Percentiles rank a stretch among this genome's conserved stretches.
Evolutionary conservation across 2,329 filamentous ascomycete species (phyloP).

Genomic region (Phyllosticta citrichinensis): DNA sequence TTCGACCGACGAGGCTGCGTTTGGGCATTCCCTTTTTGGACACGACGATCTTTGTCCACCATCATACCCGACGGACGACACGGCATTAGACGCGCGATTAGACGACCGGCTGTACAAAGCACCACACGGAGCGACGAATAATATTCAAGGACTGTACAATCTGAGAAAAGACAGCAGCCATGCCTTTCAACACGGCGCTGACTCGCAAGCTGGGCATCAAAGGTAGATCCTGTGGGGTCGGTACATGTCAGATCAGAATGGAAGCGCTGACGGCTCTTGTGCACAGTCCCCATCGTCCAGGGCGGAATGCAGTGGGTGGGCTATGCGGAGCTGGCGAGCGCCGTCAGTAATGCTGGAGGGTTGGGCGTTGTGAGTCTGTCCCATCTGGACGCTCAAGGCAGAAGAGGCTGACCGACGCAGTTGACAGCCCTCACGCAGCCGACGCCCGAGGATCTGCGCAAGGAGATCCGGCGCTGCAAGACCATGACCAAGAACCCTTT

Average conservation of each 20-base stretch:
- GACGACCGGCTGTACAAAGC: background rate
- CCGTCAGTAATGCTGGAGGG: conserved; percentile 59
- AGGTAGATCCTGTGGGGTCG: conserved; percentile 31
- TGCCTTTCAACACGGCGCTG: conserved; percentile 56
- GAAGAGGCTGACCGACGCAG: conserved; percentile 14
- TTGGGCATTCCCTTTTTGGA: background rate
- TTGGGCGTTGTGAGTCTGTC: conserved; percentile 50
- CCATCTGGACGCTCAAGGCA: background rate
- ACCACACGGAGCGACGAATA: background rate
- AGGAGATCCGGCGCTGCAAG: conserved; percentile 82
- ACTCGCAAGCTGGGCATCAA: conserved; percentile 51
- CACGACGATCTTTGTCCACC: background rate
- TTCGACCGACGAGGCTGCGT: background rate
- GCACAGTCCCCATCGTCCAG: conserved; percentile 66
- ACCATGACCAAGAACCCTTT: conserved; percentile 72
- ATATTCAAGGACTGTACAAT: no score
- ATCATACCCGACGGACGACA: background rate
- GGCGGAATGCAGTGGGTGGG: conserved; percentile 84
- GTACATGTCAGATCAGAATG: background rate
- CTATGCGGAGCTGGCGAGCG: conserved; percentile 66
- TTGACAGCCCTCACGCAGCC: conserved; percentile 88
- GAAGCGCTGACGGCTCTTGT: background rate
- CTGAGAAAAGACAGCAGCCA: conserved; percentile 18
- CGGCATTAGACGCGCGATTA: background rate
- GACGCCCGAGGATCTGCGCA: conserved; percentile 79